phyloP scores from a whole-genome alignment of 2,329 filamentous ascomycete species.

The Trichoderma citrinoviride region DNA sequence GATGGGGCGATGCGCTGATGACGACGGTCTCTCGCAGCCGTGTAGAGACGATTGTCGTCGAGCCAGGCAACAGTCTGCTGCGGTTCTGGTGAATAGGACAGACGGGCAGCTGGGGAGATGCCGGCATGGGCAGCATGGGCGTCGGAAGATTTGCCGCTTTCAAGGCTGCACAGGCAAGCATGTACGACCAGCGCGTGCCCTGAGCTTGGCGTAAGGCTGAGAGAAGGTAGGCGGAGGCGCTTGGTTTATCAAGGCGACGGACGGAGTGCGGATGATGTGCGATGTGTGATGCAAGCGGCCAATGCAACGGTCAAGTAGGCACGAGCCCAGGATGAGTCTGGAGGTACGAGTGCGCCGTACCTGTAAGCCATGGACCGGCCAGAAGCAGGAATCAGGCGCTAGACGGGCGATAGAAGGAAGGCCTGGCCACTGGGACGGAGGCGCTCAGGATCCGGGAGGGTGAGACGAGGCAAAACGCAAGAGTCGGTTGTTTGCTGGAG shows the following conservation, averaged over 20 bases:
- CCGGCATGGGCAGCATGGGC: neutral
- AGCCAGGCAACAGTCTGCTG: neutral
- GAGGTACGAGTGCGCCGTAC: neutral
- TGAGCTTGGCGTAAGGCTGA: slow-evolving; percentile 12
- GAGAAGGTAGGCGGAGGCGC: neutral
- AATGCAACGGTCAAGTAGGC: neutral
- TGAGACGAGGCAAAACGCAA: slow-evolving; percentile 18
- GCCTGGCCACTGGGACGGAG: slow-evolving; percentile 2
- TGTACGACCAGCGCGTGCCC: neutral
- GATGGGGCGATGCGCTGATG: neutral
- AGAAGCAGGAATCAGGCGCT: neutral
- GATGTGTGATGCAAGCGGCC: no score
- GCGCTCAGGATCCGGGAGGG: slow-evolving; percentile 10
- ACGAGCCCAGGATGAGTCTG: neutral
- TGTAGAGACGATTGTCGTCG: neutral
- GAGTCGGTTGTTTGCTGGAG: slow-evolving; percentile 19
- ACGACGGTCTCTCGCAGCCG: neutral
- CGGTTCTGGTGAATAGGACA: neutral
- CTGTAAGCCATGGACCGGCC: neutral
- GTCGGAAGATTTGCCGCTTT: neutral
- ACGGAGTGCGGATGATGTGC: neutral
- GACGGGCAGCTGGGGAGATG: neutral
- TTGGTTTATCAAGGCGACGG: slow-evolving; percentile 1
- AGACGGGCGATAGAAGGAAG: slow-evolving; percentile 9
- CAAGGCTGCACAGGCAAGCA: neutral